Conservation (phyloP, 139 green algal genomes). For the Closterium sp. region DNA sequence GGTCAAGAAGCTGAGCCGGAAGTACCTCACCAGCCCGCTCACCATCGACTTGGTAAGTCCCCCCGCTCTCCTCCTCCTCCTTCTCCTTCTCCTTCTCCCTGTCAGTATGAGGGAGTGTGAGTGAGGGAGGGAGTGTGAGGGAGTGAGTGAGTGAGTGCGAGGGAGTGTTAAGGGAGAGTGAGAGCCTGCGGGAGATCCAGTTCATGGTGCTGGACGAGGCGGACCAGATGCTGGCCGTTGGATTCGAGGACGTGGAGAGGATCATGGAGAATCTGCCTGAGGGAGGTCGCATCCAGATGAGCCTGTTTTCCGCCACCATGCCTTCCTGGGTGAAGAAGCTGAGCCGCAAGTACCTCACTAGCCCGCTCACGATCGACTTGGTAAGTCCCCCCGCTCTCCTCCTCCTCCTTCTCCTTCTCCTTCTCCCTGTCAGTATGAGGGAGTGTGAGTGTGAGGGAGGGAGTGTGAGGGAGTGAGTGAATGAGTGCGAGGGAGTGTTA, state of each 20-base stretch:
- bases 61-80: no score
- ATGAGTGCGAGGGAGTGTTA: no score
- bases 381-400: constrained; percentile 61
- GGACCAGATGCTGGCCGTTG: constrained; percentile 96
- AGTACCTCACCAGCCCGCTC: constrained; percentile 76
- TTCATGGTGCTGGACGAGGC: constrained; percentile 96
- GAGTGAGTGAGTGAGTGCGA: no score
- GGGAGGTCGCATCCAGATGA: constrained; percentile 77
- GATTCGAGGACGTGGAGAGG: constrained; percentile 96
- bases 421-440: background rate
- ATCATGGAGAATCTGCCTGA: constrained; percentile 75
- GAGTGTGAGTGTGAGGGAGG: background rate
- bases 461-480: no score
- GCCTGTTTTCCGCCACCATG: constrained; percentile 97
- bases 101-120: background rate
- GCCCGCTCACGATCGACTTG: constrained; percentile 86
- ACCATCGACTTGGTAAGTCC: constrained; percentile 91
- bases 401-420: no score
- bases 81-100: no score
- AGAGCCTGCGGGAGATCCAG: constrained; percentile 69
- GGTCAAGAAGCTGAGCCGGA: constrained; percentile 84
- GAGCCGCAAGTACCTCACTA: constrained; percentile 70
- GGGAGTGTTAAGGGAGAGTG: no score
- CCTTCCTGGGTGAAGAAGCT: constrained; percentile 92
- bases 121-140: background rate